These are phyloP conservation scores for Xylariomycetidae sp. DNA, from an alignment of 2,329 filamentous ascomycete genomes.

Conservation along the genomic window DNA sequence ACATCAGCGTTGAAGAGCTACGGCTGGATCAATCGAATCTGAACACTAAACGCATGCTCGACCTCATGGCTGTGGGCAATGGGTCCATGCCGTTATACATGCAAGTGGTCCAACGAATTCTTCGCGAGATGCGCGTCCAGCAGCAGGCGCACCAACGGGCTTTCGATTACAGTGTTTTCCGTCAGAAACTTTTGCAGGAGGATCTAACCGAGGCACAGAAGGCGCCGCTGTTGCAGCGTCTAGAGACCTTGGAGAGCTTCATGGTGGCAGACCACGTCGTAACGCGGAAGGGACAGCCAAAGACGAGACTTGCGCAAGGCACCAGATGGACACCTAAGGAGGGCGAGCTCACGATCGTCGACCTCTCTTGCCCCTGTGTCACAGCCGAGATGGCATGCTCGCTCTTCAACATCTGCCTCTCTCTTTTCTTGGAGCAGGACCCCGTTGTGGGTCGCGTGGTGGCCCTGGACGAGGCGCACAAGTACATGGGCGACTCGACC, in stretches of 20 bases:
- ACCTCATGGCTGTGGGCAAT: constrained; percentile 52
- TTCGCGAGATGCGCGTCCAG: constrained; percentile 49
- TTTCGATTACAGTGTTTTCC: constrained; percentile 51
- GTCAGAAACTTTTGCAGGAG: constrained; percentile 27
- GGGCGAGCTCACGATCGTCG: constrained; percentile 60
- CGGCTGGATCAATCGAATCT: constrained; percentile 47
- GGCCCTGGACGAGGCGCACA: constrained; percentile 74
- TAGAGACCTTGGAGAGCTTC: constrained; percentile 62
- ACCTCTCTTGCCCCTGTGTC: constrained; percentile 69
- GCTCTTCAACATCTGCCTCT: constrained; percentile 68
- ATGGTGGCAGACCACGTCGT: constrained; percentile 33
- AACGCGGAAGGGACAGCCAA: constrained; percentile 1
- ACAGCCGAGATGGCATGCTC: constrained; percentile 62
- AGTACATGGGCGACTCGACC: constrained; percentile 59
- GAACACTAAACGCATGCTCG: constrained; percentile 53
- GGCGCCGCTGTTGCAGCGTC: constrained; percentile 51
- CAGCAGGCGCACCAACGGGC: constrained; percentile 30
- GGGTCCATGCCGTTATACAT: constrained; percentile 52
- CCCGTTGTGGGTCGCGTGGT: constrained; percentile 52
- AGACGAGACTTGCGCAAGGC: constrained; percentile 8
- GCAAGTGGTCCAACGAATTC: constrained; percentile 48
- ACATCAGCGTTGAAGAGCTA: constrained; percentile 45
- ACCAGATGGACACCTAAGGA: constrained; percentile 30
- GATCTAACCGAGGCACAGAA: constrained; percentile 45
- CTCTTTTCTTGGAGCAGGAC: constrained; percentile 57